Evolutionary conservation across 306 rosid species (phyloP).

Genomic region (Astragalus membranaceus): DNA sequence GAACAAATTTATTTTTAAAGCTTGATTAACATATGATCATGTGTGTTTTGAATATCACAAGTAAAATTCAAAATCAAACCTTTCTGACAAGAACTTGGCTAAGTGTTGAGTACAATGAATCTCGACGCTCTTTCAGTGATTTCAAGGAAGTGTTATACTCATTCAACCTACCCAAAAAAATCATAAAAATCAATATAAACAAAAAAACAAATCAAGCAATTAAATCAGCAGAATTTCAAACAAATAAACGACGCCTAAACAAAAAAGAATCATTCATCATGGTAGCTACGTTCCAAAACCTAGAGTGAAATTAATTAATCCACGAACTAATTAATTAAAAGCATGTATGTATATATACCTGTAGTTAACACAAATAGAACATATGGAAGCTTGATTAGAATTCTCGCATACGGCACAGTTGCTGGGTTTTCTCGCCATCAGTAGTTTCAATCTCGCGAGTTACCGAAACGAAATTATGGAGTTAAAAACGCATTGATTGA

Average conservation of each 20-base stretch:
- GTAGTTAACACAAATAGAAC: constrained; percentile 72
- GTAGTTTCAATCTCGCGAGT: neutral
- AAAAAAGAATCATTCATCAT: neutral
- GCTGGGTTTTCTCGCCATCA: constrained; percentile 51
- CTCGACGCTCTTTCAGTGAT: constrained; percentile 62
- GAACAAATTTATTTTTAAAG: neutral
- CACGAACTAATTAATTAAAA: neutral
- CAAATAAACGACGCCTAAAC: neutral
- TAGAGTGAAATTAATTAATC: neutral
- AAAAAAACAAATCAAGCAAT: neutral
- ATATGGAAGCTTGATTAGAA: constrained; percentile 67
- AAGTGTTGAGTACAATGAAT: constrained; percentile 58
- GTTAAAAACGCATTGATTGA: neutral
- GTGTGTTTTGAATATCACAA: neutral
- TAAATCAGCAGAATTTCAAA: neutral
- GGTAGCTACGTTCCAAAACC: constrained; percentile 1
- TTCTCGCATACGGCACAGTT: constrained; percentile 76
- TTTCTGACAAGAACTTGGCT: constrained; percentile 68
- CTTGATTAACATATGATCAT: neutral
- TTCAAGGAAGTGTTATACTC: constrained; percentile 46
- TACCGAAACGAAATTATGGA: neutral
- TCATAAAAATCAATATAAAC: neutral
- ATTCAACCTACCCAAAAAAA: constrained; percentile 46
- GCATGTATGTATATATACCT: constrained; percentile 33
- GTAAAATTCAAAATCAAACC: constrained; percentile 45